Base-by-base conservation (phyloP, 805 yeast genomes). In the Ogataea naganishii region DNA sequence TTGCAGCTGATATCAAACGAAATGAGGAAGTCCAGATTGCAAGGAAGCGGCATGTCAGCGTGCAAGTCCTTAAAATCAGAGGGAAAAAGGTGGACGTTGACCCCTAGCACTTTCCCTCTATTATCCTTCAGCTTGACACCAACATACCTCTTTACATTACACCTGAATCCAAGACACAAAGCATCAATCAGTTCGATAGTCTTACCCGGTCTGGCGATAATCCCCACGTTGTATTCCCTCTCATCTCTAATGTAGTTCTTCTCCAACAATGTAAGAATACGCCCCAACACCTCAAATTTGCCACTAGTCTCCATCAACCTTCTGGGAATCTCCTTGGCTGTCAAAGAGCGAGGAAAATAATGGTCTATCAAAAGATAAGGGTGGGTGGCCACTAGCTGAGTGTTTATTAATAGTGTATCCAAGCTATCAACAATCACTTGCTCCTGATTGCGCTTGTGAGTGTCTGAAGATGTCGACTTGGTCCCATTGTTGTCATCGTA, bases 351-450 rank as follows among this genome's bases (percentile, higher is more conserved):
- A 11, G 97, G 97, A 67, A 84, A 70, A 43, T 79, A 77, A 50
- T 88, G 95, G 34, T 77, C 78, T 31, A 89, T 83, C 30, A 89
- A 58, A 29, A 89, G 55, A 44, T 80, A 88, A 1, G 97, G 97
- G 56, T 89, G 98, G 1, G 89, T 74, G 15, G 94, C 75, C 3
- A 88, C 92, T 16, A 79, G 63, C 49, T 78, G 79, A 25, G 88
- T 73, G 55, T 88, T 86, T 34, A 70, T 55, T 35, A 83, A 70
- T 53, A 94, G 72, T 6, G 83, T 79, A 36, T 75, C 70, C 51
- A 89, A 64, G 0, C 94, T 77, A 46, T 83, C 83, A n/a, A 75
- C 62, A 21, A 81, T 70, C 18, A 82, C 72, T 27, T 66, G 66
- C 29, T 72, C 75, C 27, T 52, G 43, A n/a, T 50, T 37, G 7